Evolutionary conservation across 2,329 filamentous ascomycete species (phyloP).

Genomic region (Ascochyta clinopodiicola): DNA sequence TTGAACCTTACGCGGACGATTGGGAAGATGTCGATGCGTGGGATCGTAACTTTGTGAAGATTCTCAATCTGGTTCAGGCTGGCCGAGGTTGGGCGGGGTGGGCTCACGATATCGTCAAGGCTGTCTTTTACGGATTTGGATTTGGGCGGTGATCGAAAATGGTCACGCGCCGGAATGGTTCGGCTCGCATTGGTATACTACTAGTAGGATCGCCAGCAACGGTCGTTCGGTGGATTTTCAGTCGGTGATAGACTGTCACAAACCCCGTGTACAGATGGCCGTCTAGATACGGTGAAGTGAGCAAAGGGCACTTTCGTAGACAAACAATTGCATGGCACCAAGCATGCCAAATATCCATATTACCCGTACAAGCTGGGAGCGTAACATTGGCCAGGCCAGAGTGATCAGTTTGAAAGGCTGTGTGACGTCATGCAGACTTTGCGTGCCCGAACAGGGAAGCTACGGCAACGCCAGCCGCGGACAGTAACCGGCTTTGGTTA

Average conservation of each 20-base stretch:
- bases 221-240: neutral
- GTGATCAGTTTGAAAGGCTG: neutral
- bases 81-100: constrained; percentile 63
- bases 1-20: constrained; percentile 68
- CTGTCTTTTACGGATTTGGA: constrained; percentile 35
- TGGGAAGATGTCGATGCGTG: constrained; percentile 65
- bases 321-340: constrained; percentile 14
- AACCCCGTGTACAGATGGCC: neutral
- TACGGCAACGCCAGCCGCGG: constrained; percentile 13
- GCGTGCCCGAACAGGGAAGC: constrained; percentile 5
- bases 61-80: constrained; percentile 60
- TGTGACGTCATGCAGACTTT: constrained; percentile 5
- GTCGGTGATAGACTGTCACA: neutral
- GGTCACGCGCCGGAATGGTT: constrained; percentile 12
- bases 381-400: neutral
- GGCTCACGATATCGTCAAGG: constrained; percentile 48
- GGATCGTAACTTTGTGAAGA: constrained; percentile 58
- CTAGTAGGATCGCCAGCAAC: neutral
- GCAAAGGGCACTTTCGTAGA: neutral
- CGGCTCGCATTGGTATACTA: constrained; percentile 3
- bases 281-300: neutral
- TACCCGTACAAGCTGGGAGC: neutral
- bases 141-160: constrained; percentile 18
- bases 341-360: constrained; percentile 9
- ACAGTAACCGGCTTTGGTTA: constrained; percentile 13